Evolutionary conservation across 1,139 yeast species (phyloP), one percentile per base, ranked within the genome.

Genomic region (Hemisphaericaspora lyxosophila): DNA sequence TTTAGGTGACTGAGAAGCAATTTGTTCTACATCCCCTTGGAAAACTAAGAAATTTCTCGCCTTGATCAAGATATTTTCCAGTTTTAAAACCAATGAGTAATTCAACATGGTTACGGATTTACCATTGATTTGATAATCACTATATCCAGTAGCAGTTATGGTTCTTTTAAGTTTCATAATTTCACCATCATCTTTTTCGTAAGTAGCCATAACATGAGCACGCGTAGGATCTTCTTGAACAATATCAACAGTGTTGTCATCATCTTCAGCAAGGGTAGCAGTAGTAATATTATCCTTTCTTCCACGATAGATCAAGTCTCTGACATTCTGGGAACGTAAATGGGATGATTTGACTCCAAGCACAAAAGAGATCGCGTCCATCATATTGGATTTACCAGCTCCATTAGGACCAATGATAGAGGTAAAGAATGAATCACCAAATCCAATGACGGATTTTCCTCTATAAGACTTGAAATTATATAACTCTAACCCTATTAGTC

Each of bases 341-440:
- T 86, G 92, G 23, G 74, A 67, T 13, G 94, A 79, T 50, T 85
- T 72, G 36, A 92, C 81, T 15, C 99, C 99, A 25, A 94, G 71
- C 11, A 92, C 98, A 57, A 92, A 92, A 2, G 97, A 88, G 13
- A 90, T 89, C 32, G 97, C 97, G 59, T 90, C 97, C 97, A 90
- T 90, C 90, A 90, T 84, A 55, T 92, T 92, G 34, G 96, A 86
- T 65, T 92, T 92, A 11, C 99, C 99, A 1, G 97, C 85, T 13
- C 98, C 98, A 72, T 94, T 94, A 12, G 98, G 97, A 1, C 99
- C 99, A 42, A 94, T 86, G 45, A 92, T 87, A 33, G 95, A 85
- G 2, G 96, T 87, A 64, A 94, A 92, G 46, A 75, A 75, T 1
- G 95, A 78, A 5, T 80, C 70, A 2, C 96, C 97, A 59, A 90